Evolutionary conservation across 352 stramenopile genomes (phyloP).

Genomic region (Phytophthora hybrid): DNA sequence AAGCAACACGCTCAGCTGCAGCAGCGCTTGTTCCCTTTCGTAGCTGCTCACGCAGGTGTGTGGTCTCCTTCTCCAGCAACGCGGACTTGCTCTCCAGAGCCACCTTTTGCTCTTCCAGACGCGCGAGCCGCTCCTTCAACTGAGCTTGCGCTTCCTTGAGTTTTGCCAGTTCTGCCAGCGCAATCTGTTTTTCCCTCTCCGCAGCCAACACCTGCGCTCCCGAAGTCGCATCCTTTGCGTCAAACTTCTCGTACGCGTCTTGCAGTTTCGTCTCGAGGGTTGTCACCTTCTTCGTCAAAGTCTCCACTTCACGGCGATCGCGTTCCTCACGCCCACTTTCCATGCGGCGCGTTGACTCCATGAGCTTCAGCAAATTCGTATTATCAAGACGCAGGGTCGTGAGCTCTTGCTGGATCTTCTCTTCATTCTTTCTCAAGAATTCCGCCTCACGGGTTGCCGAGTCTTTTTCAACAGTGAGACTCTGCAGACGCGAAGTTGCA

Average conservation of each 20-base stretch:
- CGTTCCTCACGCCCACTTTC: conserved; percentile 69
- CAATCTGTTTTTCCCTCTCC: conserved; percentile 72
- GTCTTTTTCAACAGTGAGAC: conserved; percentile 59
- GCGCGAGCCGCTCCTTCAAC: conserved; percentile 54
- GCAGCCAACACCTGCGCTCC: conserved; percentile 52
- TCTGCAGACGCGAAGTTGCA: conserved; percentile 48
- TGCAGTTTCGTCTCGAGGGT: conserved; percentile 66
- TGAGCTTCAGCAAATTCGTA: conserved; percentile 82
- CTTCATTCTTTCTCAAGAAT: conserved; percentile 72
- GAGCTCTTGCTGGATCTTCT: conserved; percentile 68
- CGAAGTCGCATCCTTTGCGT: conserved; percentile 62
- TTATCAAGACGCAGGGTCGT: conserved; percentile 70
- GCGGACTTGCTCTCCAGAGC: conserved; percentile 50
- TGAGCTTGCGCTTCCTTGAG: conserved; percentile 45
- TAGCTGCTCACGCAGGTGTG: conserved; percentile 62
- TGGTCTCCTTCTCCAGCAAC: conserved; percentile 69
- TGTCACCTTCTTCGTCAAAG: conserved; percentile 56
- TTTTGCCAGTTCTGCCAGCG: conserved; percentile 47
- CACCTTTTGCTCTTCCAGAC: conserved; percentile 63
- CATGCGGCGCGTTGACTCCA: conserved; percentile 79
- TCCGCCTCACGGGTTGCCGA: conserved; percentile 51
- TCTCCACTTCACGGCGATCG: conserved; percentile 57
- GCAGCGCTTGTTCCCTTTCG: conserved; percentile 69
- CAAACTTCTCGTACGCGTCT: conserved; percentile 68
- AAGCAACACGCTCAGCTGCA: conserved; percentile 65